phyloP scores from a whole-genome alignment of 2,329 filamentous ascomycete genomes.

The Periconia sp. region DNA sequence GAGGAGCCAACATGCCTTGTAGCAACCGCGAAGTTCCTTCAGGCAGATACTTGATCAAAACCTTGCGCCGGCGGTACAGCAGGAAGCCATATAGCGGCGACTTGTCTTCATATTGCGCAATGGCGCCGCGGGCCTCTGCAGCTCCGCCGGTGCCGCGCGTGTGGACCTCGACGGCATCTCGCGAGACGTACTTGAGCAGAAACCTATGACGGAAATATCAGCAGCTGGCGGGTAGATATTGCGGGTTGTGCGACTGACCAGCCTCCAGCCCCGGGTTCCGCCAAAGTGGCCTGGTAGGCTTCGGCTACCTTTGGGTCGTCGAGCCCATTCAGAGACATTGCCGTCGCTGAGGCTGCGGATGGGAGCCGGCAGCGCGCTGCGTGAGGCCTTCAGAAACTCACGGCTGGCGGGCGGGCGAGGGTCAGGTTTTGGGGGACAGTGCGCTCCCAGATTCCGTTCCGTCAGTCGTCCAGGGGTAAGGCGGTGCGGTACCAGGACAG shows the following conservation, averaged over 20 bases:
- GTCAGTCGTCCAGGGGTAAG: constrained; percentile 13
- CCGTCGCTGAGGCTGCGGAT: constrained; percentile 17
- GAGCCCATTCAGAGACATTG: constrained; percentile 95
- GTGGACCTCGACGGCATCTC: constrained; percentile 85
- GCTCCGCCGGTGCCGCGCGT: constrained; percentile 81
- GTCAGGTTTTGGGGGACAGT: constrained; percentile 6
- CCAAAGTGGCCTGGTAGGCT: constrained; percentile 78
- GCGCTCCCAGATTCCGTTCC: too few relatives aligned
- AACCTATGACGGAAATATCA: constrained; percentile 68
- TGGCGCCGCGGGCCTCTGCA: constrained; percentile 78
- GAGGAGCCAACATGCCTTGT: constrained; percentile 70
- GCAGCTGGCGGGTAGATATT: constrained; percentile 19
- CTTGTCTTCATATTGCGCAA: constrained; percentile 79
- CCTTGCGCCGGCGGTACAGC: constrained; percentile 85
- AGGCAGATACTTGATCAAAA: constrained; percentile 90
- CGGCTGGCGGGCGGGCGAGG: constrained; percentile 6
- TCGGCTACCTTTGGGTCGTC: constrained; percentile 81
- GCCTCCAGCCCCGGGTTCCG: constrained; percentile 89
- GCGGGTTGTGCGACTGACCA: constrained; percentile 64
- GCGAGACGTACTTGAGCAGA: constrained; percentile 85
- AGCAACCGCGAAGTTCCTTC: constrained; percentile 88
- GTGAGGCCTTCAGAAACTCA: constrained; percentile 11
- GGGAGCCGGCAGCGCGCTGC: constrained; percentile 12
- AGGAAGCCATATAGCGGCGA: constrained; percentile 93
- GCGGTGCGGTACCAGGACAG: constrained; percentile 4